These are phyloP conservation scores for Pinus albicaulis DNA, from an alignment of 75 land plant genomes.

Conservation along the genomic window DNA sequence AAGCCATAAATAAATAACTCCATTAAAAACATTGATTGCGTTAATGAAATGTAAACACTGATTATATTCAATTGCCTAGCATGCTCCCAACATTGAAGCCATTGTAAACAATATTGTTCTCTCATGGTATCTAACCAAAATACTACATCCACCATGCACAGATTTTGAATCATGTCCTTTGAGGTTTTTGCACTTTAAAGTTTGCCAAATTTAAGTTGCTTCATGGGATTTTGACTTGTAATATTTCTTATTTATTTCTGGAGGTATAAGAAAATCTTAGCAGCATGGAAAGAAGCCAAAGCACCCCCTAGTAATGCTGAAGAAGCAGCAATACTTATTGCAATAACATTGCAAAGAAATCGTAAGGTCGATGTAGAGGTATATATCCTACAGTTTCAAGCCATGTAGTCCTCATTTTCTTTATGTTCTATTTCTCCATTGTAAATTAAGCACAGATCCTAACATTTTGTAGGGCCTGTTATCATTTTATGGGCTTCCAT, in stretches of 20 bases:
- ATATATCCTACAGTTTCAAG: not conserved
- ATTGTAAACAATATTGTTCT: not conserved
- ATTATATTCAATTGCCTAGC: not conserved
- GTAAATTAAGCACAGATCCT: not conserved
- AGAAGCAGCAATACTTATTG: conserved; percentile 72
- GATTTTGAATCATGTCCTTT: not conserved
- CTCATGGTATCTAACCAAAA: not conserved
- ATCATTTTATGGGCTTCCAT: conserved; percentile 69
- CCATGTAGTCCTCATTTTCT: not conserved
- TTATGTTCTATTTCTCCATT: not conserved
- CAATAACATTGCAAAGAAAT: conserved; percentile 54
- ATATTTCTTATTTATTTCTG: not conserved
- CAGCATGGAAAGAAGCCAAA: conserved; percentile 71
- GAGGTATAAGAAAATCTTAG: conserved; percentile 79
- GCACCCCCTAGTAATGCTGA: conserved; percentile 71
- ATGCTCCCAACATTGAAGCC: not conserved
- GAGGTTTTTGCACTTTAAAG: not conserved
- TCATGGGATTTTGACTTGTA: not conserved
- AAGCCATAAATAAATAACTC: too few species aligned
- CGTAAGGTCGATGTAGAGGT: conserved; percentile 84
- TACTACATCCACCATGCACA: not conserved
- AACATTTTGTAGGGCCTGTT: conserved; percentile 60
- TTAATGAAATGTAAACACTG: too few species aligned
- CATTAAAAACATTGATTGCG: too few species aligned
- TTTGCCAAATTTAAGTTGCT: not conserved